A percentile compares a stretch with the other conserved stretches of the same genome.
phyloP scores from a whole-genome alignment of 2,329 filamentous ascomycete genomes.

The Lecanicillium sp. region DNA sequence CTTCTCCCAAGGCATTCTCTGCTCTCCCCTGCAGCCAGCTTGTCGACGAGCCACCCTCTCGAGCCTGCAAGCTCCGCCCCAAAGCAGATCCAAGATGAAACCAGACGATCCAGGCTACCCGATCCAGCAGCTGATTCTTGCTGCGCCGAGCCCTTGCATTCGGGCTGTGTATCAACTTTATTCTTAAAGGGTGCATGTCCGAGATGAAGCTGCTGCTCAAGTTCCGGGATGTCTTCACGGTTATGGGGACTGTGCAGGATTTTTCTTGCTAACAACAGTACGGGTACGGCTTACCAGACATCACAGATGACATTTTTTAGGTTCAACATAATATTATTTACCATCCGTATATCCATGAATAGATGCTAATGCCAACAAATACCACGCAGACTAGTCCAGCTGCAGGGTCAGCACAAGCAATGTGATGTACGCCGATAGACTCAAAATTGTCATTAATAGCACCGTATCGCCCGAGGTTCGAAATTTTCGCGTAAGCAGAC shows the following conservation, averaged over 20 bases:
- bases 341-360: too few species aligned
- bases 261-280: too few species aligned
- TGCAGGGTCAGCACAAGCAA: slow-evolving; percentile 51
- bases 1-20: slow-evolving; percentile 7
- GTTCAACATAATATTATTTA: too few species aligned
- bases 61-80: background rate
- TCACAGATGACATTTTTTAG: too few species aligned
- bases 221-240: too few species aligned
- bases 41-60: background rate
- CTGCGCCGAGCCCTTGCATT: background rate
- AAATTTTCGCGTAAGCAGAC: slow-evolving; percentile 44
- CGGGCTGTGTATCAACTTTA: background rate
- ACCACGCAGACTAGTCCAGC: too few species aligned
- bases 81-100: slow-evolving; percentile 2
- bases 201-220: too few species aligned
- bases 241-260: too few species aligned
- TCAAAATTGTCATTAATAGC: slow-evolving; percentile 49
- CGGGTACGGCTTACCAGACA: too few species aligned
- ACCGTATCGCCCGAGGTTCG: slow-evolving; percentile 60
- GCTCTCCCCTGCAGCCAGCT: background rate
- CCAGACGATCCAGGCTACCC: background rate
- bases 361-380: too few species aligned
- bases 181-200: too few species aligned
- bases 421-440: slow-evolving; percentile 51
- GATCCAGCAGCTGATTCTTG: background rate